A percentile compares a stretch with the other conserved stretches of the same genome.
Evolutionary conservation across 306 rosid genomes (phyloP).

Genomic region (Corylus avellana): DNA sequence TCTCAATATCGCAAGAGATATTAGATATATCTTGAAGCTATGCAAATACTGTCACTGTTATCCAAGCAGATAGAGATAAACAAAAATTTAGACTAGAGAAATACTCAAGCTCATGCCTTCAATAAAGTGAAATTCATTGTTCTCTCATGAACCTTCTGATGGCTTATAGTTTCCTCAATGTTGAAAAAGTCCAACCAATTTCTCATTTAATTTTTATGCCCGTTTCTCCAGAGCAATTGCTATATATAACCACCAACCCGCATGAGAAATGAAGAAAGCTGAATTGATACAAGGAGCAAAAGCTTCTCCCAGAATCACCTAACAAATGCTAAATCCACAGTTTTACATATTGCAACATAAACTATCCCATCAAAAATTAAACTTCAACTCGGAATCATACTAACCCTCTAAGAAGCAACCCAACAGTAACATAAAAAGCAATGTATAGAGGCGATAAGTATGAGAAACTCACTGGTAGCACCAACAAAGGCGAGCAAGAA

Average conservation of each 20-base stretch:
- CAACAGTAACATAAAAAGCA: not conserved
- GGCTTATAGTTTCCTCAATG: not conserved
- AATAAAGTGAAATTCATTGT: too few relatives aligned
- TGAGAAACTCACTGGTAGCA: slow-evolving; percentile 76
- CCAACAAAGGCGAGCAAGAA: slow-evolving; percentile 86
- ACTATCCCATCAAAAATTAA: not conserved
- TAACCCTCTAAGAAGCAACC: not conserved
- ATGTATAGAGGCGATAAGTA: not conserved
- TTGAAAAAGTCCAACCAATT: not conserved
- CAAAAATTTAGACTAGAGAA: too few relatives aligned
- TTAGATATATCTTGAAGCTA: too few relatives aligned
- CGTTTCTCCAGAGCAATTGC: not conserved
- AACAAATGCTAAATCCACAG: not conserved
- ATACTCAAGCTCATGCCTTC: too few relatives aligned
- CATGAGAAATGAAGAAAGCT: not conserved
- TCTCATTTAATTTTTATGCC: not conserved
- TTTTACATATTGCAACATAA: not conserved
- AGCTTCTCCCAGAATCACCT: not conserved
- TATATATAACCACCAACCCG: not conserved
- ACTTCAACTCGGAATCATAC: not conserved
- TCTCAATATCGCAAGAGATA: not conserved
- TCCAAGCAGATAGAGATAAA: too few relatives aligned
- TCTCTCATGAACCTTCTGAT: not conserved
- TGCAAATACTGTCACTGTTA: too few relatives aligned
- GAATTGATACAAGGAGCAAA: not conserved